Evolutionary conservation across 257 asterid species (phyloP).

Genomic region (Solanum megistacrolobum): DNA sequence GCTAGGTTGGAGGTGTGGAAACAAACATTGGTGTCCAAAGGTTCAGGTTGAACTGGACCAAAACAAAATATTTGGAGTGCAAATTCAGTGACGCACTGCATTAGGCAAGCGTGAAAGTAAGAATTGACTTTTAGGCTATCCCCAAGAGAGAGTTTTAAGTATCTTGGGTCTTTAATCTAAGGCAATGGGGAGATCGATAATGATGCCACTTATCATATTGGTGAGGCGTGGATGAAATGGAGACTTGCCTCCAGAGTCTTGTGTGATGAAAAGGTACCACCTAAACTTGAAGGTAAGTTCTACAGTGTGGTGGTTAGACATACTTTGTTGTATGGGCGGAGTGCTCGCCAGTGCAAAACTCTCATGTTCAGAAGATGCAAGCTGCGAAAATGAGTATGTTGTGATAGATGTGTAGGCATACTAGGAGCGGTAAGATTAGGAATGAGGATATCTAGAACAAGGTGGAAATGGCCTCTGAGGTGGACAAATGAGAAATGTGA

Average conservation of each 20-base stretch:
- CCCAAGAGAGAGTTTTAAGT: not conserved
- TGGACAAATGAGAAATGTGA: not conserved
- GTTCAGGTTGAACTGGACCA: not conserved
- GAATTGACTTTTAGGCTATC: not conserved
- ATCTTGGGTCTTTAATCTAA: not conserved
- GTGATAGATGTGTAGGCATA: not conserved
- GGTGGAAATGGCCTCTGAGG: not conserved
- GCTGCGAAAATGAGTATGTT: not conserved
- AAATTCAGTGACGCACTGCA: not conserved
- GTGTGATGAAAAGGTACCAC: not conserved
- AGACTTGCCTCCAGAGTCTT: not conserved
- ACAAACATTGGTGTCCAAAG: not conserved
- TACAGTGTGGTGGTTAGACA: not conserved
- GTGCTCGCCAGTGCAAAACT: not conserved
- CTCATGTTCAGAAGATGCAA: not conserved
- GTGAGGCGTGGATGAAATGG: not conserved
- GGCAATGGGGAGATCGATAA: not conserved
- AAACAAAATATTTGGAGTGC: not conserved
- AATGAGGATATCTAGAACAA: not conserved
- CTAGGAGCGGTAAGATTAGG: not conserved
- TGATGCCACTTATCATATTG: not conserved
- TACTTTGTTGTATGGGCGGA: not conserved
- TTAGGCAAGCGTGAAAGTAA: not conserved
- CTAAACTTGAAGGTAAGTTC: not conserved
- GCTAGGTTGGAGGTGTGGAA: not conserved